Conservation (phyloP, 1,284 basidiomycete species). For the Ganoderma sp. region DNA sequence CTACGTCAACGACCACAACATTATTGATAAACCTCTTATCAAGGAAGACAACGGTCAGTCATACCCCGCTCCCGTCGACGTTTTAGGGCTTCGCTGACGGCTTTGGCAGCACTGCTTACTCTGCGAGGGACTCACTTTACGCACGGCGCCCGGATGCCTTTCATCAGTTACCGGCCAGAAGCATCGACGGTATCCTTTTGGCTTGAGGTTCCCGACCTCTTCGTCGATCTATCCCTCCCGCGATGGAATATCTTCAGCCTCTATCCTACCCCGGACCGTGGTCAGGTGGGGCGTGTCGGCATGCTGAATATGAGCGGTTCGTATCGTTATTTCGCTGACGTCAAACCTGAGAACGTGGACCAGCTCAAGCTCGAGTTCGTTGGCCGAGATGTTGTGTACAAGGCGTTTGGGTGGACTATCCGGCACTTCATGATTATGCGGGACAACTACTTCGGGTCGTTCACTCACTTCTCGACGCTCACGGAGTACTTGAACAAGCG, state of each 20-base stretch:
- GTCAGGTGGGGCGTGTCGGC: conserved; percentile 64
- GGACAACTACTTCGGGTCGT: conserved; percentile 92
- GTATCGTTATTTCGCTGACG: conserved; percentile 76
- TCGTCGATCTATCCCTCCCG: conserved; percentile 71
- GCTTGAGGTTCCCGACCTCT: conserved; percentile 65
- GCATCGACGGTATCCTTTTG: conserved; percentile 71
- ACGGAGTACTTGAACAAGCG: conserved; percentile 82
- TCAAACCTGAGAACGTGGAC: conserved; percentile 76
- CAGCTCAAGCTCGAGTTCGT: conserved; percentile 73
- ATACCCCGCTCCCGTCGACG: not conserved
- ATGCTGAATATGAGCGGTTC: conserved; percentile 67
- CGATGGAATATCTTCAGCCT: conserved; percentile 88
- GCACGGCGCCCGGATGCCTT: conserved; percentile 63
- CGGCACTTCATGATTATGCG: conserved; percentile 86
- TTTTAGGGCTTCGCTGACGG: conserved; percentile 1
- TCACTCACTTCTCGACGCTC: conserved; percentile 89
- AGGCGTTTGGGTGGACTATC: conserved; percentile 84
- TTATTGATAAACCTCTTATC: conserved; percentile 85
- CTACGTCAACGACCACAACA: conserved; percentile 95
- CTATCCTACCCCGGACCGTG: conserved; percentile 64
- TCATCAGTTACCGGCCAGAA: conserved; percentile 76
- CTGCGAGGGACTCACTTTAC: conserved; percentile 65
- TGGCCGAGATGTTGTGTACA: conserved; percentile 66
- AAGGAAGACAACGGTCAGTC: conserved; percentile 80
- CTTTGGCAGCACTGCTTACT: conserved; percentile 69